Evolutionary conservation across 1,139 yeast species (phyloP).

Genomic region (Suhomyces taliae): DNA sequence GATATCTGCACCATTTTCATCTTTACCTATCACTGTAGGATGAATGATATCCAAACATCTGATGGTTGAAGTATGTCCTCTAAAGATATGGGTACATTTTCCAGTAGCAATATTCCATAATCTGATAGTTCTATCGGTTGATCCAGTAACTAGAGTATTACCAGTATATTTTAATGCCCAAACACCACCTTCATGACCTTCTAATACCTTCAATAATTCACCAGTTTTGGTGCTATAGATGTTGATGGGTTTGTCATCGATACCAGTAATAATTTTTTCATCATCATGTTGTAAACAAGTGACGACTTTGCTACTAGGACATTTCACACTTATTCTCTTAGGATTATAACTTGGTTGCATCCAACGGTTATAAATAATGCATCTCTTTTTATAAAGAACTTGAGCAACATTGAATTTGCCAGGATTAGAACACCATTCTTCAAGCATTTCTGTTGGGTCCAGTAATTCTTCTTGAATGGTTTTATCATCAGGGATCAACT

Average conservation of each 20-base stretch:
- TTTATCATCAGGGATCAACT: conserved; percentile 43
- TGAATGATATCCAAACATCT: conserved; percentile 84
- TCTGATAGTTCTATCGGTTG: conserved; percentile 57
- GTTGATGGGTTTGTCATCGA: conserved; percentile 76
- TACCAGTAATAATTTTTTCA: conserved; percentile 88
- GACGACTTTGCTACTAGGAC: conserved; percentile 76
- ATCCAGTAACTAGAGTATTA: conserved; percentile 62
- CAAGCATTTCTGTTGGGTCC: conserved; percentile 26
- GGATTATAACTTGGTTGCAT: conserved; percentile 75
- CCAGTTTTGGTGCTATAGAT: conserved; percentile 82
- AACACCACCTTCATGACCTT: conserved; percentile 96
- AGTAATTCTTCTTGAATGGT: conserved; percentile 38
- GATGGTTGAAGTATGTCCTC: conserved; percentile 91
- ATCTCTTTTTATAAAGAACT: conserved; percentile 64
- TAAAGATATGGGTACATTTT: conserved; percentile 57
- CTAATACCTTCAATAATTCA: conserved; percentile 59
- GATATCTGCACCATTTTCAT: conserved; percentile 62
- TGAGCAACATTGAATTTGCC: conserved; percentile 40
- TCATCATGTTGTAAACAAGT: conserved; percentile 94
- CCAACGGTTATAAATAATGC: conserved; percentile 75
- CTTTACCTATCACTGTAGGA: conserved; percentile 59
- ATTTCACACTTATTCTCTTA: conserved; percentile 62
- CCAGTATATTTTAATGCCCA: conserved; percentile 94
- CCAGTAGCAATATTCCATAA: conserved; percentile 63
- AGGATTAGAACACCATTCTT: conserved; percentile 31